phyloP scores from a whole-genome alignment of 2,329 filamentous ascomycete species.

The Verticillium alfalfae region DNA sequence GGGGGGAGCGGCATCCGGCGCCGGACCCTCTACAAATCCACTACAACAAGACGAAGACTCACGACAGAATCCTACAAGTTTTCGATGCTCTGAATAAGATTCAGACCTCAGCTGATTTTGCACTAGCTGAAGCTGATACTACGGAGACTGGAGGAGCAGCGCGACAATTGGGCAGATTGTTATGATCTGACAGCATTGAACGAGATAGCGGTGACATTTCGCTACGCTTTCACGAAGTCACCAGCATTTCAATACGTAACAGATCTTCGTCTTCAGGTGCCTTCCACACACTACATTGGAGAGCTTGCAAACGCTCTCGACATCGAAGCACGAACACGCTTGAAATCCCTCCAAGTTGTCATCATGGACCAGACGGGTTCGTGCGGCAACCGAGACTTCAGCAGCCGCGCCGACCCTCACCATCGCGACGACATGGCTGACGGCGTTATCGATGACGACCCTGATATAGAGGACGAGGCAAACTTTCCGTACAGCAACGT shows the following conservation, averaged over 20 bases:
- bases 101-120: neutral
- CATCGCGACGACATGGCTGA: neutral
- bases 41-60: slow-evolving; percentile 1
- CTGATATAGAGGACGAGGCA: neutral
- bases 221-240: neutral
- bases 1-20: neutral
- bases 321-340: neutral
- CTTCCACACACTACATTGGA: slow-evolving; percentile 2
- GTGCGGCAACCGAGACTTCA: neutral
- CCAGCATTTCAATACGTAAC: neutral
- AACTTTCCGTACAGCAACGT: slow-evolving; percentile 3
- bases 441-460: neutral
- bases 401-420: neutral
- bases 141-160: neutral
- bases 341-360: neutral
- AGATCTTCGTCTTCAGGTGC: slow-evolving; percentile 3
- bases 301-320: neutral
- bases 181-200: slow-evolving; percentile 3
- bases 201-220: neutral
- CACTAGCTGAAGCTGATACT: neutral
- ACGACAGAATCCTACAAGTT: neutral
- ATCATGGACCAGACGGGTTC: slow-evolving; percentile 5
- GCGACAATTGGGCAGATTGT: neutral
- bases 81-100: neutral
- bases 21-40: neutral